Percentiles rank a stretch among this genome's conserved stretches.
These are phyloP conservation scores for Lyophyllum shimeji DNA, from an alignment of 768 basidiomycete species.

Conservation along the genomic window DNA sequence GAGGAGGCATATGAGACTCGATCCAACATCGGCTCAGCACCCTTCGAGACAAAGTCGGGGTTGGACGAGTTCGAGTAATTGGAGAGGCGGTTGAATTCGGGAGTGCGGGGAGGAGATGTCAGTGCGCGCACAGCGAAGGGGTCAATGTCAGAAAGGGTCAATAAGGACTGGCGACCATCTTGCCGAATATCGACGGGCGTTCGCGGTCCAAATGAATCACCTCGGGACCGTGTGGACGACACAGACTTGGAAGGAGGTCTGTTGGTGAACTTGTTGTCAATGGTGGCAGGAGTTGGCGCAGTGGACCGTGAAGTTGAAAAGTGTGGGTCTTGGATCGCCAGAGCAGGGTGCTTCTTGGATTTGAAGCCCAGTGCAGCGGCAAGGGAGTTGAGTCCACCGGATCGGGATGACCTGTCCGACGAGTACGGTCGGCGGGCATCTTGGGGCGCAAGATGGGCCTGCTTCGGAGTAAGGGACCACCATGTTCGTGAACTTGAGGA, in stretches of 20 bases:
- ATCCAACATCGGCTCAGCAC: conserved; percentile 35
- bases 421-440: conserved; percentile 29
- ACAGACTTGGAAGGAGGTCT: conserved; percentile 55
- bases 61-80: conserved; percentile 52
- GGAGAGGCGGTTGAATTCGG: conserved; percentile 50
- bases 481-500: conserved; percentile 36
- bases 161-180: conserved; percentile 46
- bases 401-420: conserved; percentile 27
- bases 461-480: conserved; percentile 42
- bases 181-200: conserved; percentile 52
- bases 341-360: conserved; percentile 54
- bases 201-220: conserved; percentile 52
- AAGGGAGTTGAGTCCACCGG: conserved; percentile 44
- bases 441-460: conserved; percentile 15
- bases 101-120: conserved; percentile 36
- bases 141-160: conserved; percentile 64
- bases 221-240: conserved; percentile 55
- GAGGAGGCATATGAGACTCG: conserved; percentile 58
- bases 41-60: conserved; percentile 42
- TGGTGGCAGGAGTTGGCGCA: conserved; percentile 16
- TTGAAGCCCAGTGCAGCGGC: conserved; percentile 64
- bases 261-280: conserved; percentile 25
- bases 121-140: conserved; percentile 59
- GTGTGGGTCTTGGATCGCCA: conserved; percentile 54
- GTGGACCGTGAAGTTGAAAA: conserved; percentile 19